These are phyloP conservation scores for Pseudocercospora vitis DNA, from an alignment of 2,329 filamentous ascomycete species.

Conservation along the genomic window DNA sequence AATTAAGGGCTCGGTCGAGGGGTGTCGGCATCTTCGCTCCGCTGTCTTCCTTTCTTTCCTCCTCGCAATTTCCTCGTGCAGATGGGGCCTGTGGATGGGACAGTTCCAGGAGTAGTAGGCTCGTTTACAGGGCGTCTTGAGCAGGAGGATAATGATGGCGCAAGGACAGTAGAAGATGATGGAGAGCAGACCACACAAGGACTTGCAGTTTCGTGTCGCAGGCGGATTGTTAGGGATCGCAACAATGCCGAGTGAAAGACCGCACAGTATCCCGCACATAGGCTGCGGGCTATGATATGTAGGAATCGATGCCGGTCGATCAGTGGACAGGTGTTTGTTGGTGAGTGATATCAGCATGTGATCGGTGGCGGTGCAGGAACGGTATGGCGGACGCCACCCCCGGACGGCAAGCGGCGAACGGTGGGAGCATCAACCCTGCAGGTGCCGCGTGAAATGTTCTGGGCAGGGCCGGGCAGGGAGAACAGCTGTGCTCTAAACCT, in stretches of 20 bases:
- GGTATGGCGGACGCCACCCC: background rate
- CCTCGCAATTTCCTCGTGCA: background rate
- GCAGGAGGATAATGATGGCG: background rate
- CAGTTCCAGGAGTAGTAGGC: background rate
- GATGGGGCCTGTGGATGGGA: constrained; percentile 1
- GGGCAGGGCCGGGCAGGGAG: background rate
- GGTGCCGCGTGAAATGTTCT: background rate
- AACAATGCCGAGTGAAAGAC: background rate
- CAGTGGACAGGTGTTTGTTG: background rate
- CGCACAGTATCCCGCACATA: background rate
- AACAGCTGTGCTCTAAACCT: background rate
- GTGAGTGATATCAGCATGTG: background rate
- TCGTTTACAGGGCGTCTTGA: background rate
- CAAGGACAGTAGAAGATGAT: background rate
- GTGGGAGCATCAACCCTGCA: background rate
- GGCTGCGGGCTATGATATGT: background rate
- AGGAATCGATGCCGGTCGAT: background rate
- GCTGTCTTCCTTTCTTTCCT: background rate
- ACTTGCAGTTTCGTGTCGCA: background rate
- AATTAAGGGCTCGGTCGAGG: constrained; percentile 50
- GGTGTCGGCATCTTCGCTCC: constrained; percentile 50
- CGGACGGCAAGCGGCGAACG: background rate
- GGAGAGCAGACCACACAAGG: background rate
- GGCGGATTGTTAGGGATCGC: background rate
- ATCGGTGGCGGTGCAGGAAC: background rate